A percentile compares a stretch with the other conserved stretches of the same genome.
Evolutionary conservation across 306 rosid genomes (phyloP).

Genomic region (Fragaria nilgerrensis): DNA sequence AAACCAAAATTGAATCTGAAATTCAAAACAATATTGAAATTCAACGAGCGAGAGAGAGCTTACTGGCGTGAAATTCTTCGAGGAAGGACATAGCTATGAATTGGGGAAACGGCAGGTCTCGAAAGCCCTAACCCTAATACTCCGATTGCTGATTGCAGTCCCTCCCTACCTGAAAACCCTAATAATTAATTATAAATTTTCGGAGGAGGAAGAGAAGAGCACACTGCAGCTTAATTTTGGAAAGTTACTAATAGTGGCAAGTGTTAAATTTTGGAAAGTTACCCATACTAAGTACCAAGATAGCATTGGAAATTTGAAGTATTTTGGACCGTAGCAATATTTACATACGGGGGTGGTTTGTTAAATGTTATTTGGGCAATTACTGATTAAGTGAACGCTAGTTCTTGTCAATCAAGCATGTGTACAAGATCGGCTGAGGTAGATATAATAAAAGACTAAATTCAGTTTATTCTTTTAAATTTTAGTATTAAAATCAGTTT

Average conservation of each 20-base stretch:
- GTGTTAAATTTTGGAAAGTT: neutral
- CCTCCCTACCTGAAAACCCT: slow-evolving; percentile 7
- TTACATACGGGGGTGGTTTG: no score
- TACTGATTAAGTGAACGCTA: no score
- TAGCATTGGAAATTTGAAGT: no score
- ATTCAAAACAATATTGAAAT: neutral
- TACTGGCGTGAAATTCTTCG: slow-evolving; percentile 90
- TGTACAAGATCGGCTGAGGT: no score
- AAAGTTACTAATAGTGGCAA: neutral
- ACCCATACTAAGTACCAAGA: no score
- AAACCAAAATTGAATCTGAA: neutral
- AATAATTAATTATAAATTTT: neutral
- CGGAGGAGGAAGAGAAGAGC: neutral
- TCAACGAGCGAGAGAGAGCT: slow-evolving; percentile 2
- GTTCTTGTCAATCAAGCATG: no score
- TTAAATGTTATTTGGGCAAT: no score
- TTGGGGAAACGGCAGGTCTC: neutral
- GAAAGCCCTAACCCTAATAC: slow-evolving; percentile 8
- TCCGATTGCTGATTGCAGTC: neutral
- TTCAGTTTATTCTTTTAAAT: no score
- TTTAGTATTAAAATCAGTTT: no score
- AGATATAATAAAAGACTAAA: no score
- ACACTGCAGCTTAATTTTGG: neutral
- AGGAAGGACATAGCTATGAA: slow-evolving; percentile 56
- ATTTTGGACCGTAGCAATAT: no score